phyloP scores from a whole-genome alignment of 345 rosid genomes.

The Gossypium turneri region DNA sequence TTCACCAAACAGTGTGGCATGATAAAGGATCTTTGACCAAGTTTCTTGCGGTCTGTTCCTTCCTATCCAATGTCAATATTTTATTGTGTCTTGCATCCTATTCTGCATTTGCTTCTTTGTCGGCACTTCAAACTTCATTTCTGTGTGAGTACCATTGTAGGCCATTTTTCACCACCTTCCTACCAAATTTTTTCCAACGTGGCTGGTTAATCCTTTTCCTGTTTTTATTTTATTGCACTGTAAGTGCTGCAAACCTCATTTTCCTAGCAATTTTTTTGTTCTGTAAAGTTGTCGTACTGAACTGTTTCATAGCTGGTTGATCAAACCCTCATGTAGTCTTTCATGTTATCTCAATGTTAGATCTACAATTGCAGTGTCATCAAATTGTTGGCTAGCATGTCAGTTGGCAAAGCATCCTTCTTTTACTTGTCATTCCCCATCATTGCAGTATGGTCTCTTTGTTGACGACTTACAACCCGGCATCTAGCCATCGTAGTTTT shows the following conservation, averaged over 20 bases:
- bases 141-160: background rate
- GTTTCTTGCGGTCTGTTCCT: background rate
- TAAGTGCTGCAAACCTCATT: background rate
- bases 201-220: background rate
- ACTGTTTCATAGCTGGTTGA: background rate
- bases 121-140: conserved; percentile 6
- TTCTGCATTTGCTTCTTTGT: background rate
- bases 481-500: background rate
- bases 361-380: background rate
- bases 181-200: background rate
- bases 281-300: background rate
- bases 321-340: background rate
- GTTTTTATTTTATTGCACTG: background rate
- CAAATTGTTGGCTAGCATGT: background rate
- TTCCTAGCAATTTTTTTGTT: background rate
- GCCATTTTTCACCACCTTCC: background rate
- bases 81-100: background rate
- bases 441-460: background rate
- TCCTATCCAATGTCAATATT: background rate
- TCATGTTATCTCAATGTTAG: background rate
- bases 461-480: background rate
- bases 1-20: background rate
- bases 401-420: background rate
- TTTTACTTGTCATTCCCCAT: conserved; percentile 6
- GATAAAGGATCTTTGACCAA: conserved; percentile 5